phyloP scores from a whole-genome alignment of 2,329 filamentous ascomycete species.

The Apiospora sp. region DNA sequence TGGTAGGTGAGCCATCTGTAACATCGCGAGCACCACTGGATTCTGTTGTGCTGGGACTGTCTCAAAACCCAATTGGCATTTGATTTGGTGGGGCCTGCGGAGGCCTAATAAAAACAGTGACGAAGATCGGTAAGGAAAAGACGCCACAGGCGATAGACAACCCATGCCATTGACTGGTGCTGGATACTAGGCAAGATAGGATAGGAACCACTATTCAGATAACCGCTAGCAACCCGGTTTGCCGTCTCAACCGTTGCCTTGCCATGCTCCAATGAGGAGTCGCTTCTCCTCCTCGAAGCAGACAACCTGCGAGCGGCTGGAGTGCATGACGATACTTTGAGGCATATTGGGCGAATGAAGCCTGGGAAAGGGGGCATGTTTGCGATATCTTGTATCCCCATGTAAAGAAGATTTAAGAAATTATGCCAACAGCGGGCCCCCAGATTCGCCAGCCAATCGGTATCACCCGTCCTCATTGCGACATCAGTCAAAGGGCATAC shows the following conservation, averaged over 20 bases:
- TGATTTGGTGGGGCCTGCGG: slow-evolving; percentile 3
- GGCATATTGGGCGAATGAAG: not conserved
- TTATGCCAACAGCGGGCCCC: not conserved
- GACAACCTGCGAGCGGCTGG: not conserved
- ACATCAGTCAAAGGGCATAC: not conserved
- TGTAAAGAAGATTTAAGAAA: not conserved
- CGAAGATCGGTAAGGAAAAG: slow-evolving; percentile 4
- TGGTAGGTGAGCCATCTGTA: not conserved
- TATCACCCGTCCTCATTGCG: not conserved
- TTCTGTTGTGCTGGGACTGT: slow-evolving; percentile 9
- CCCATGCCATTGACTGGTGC: not conserved
- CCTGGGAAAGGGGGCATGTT: not conserved
- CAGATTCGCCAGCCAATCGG: not conserved
- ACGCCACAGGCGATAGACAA: not conserved
- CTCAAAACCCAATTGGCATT: slow-evolving; percentile 21
- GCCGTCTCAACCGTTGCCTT: slow-evolving; percentile 4
- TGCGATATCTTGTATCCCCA: not conserved
- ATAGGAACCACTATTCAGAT: not conserved
- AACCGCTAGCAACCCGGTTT: not conserved
- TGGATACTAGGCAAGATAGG: not conserved
- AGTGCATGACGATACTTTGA: not conserved
- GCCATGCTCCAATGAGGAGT: not conserved
- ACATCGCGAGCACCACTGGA: not conserved
- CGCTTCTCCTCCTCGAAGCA: not conserved
- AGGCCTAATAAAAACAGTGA: slow-evolving; percentile 17